Conservation (phyloP, 2,329 filamentous ascomycete genomes). For the Chaetomium globosum region DNA sequence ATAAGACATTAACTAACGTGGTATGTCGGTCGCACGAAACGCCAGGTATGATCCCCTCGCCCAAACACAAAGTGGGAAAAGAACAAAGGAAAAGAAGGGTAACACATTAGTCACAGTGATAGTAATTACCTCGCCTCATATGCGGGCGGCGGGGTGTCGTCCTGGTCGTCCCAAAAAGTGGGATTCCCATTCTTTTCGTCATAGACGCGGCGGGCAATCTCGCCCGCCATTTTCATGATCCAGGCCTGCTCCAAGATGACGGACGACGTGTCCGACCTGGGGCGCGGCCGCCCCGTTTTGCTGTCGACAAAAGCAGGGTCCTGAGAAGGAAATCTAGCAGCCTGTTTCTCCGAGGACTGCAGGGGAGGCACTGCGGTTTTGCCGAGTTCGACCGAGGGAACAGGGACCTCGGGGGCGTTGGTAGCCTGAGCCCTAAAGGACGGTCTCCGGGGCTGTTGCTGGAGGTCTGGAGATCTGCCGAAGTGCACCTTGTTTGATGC, state of each 20-base stretch:
- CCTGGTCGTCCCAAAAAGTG: slow-evolving; percentile 57
- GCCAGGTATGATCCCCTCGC: slow-evolving; percentile 15
- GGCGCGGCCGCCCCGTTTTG: slow-evolving; percentile 38
- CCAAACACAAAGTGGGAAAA: slow-evolving; percentile 14
- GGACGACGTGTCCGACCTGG: slow-evolving; percentile 55
- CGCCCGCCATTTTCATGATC: slow-evolving; percentile 91
- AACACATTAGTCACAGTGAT: slow-evolving; percentile 15
- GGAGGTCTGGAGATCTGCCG: slow-evolving; percentile 38
- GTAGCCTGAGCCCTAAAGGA: slow-evolving; percentile 44
- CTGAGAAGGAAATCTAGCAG: neutral
- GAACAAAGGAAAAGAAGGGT: slow-evolving; percentile 22
- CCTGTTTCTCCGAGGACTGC: slow-evolving; percentile 27
- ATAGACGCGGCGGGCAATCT: slow-evolving; percentile 84
- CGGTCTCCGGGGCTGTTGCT: slow-evolving; percentile 40
- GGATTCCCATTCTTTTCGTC: slow-evolving; percentile 73
- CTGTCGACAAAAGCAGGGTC: slow-evolving; percentile 31
- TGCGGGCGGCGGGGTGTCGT: slow-evolving; percentile 63
- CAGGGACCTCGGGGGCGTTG: slow-evolving; percentile 36
- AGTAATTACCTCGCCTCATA: slow-evolving; percentile 53
- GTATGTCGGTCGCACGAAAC: slow-evolving; percentile 21
- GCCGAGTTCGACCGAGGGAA: slow-evolving; percentile 29
- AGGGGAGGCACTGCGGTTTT: slow-evolving; percentile 9
- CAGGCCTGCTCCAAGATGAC: slow-evolving; percentile 77
- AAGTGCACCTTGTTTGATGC: slow-evolving; percentile 49
- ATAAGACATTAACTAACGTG: slow-evolving; percentile 26